Percentiles rank a stretch among this genome's conserved stretches.
Evolutionary conservation across 352 stramenopile genomes (phyloP).

Genomic region (Pythium periplocum): DNA sequence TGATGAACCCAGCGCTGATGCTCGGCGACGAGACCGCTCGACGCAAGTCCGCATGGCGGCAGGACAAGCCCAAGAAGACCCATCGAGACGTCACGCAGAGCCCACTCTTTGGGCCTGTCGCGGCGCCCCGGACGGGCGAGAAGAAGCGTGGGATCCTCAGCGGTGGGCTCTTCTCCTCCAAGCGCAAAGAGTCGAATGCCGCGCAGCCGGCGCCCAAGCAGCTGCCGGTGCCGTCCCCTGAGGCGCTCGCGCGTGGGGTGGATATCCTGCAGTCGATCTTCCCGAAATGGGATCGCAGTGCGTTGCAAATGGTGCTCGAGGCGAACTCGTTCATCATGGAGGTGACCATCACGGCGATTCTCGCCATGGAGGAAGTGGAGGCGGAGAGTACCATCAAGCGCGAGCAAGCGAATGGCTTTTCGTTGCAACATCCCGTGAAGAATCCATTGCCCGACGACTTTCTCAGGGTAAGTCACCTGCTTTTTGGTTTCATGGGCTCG

Average conservation of each 20-base stretch:
- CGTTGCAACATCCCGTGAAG: constrained; percentile 42
- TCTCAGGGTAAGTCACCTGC: constrained; percentile 35
- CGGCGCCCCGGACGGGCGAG: constrained; percentile 7
- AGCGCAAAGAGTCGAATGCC: constrained; percentile 24
- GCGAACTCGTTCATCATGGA: constrained; percentile 77
- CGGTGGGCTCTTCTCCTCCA: constrained; percentile 49
- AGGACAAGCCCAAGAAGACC: constrained; percentile 1
- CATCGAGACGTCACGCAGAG: constrained; percentile 6
- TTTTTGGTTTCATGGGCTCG: no score
- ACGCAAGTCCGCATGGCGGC: constrained; percentile 12
- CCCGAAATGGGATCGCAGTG: constrained; percentile 65
- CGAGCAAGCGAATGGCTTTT: constrained; percentile 6
- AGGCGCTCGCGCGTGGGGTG: constrained; percentile 47
- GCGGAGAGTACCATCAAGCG: constrained; percentile 20
- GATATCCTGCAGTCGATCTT: constrained; percentile 82
- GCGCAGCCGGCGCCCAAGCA: constrained; percentile 6
- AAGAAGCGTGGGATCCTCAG: constrained; percentile 40
- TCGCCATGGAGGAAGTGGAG: constrained; percentile 71
- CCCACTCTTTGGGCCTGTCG: constrained; percentile 8
- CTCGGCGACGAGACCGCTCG: constrained; percentile 2
- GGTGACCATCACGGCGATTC: constrained; percentile 68
- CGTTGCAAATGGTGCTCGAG: constrained; percentile 69
- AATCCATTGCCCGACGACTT: constrained; percentile 78
- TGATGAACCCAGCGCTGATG: constrained; percentile 12
- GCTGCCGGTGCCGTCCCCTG: constrained; percentile 26